These are phyloP conservation scores for Trichophyton benhamiae DNA, from an alignment of 2,329 filamentous ascomycete genomes.

Conservation along the genomic window DNA sequence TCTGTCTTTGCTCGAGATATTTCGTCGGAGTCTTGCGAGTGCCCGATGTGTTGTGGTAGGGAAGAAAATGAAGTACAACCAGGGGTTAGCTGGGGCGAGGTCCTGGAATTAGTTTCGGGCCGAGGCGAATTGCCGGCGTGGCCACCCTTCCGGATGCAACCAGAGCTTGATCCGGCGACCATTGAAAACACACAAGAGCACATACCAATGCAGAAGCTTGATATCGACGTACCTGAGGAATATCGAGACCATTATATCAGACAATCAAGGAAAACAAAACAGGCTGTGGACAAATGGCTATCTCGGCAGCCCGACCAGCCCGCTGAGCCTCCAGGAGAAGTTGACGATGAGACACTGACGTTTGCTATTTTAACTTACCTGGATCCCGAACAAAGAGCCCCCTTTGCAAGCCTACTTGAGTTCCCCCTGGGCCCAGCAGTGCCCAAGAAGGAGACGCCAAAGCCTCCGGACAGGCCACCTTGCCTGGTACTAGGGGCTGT, in stretches of 20 bases:
- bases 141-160: constrained; percentile 71
- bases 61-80: constrained; percentile 43
- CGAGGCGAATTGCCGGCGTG: constrained; percentile 73
- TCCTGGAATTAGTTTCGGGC: constrained; percentile 83
- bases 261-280: constrained; percentile 82
- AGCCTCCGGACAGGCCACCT: constrained; percentile 53
- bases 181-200: constrained; percentile 40
- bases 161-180: constrained; percentile 45
- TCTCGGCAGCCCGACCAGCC: constrained; percentile 63
- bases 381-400: constrained; percentile 58
- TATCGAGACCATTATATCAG: constrained; percentile 85
- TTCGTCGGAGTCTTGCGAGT: constrained; percentile 71
- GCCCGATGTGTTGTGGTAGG: constrained; percentile 66
- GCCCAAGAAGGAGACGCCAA: constrained; percentile 49
- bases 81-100: constrained; percentile 88
- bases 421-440: constrained; percentile 47
- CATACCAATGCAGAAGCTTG: constrained; percentile 62
- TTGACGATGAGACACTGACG: constrained; percentile 84
- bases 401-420: constrained; percentile 69
- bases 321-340: constrained; percentile 67
- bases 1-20: constrained; percentile 91
- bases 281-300: constrained; percentile 85
- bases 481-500: constrained; percentile 63
- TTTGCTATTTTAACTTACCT: constrained; percentile 90
- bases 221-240: constrained; percentile 87